Conservation (phyloP, 1,284 basidiomycete genomes). For the Bjerkandera adusta region DNA sequence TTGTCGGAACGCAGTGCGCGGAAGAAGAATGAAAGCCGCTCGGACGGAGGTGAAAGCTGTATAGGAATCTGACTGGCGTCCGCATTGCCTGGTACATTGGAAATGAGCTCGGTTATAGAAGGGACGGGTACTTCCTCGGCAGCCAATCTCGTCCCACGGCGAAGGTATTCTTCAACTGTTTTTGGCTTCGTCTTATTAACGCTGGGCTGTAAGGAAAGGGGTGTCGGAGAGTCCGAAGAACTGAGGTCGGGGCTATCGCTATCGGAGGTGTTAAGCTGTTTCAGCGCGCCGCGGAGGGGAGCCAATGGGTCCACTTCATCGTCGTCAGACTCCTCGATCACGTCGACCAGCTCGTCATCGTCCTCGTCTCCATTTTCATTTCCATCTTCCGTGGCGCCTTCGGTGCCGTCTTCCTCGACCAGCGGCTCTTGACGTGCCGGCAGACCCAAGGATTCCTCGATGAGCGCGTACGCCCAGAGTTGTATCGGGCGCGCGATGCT, state of each 20-base stretch:
- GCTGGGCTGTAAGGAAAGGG: no score
- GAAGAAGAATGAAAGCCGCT: slow-evolving; percentile 59
- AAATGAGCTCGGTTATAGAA: slow-evolving; percentile 45
- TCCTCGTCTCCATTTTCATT: slow-evolving; percentile 38
- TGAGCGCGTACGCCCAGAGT: slow-evolving; percentile 64
- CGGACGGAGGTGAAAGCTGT: slow-evolving; percentile 46
- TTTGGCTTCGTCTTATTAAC: slow-evolving; percentile 29
- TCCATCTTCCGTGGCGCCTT: slow-evolving; percentile 14
- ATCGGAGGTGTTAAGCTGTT: slow-evolving; percentile 46
- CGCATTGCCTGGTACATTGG: slow-evolving; percentile 31
- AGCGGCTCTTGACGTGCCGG: slow-evolving; percentile 33
- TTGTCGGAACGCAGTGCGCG: slow-evolving; percentile 55
- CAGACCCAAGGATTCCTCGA: slow-evolving; percentile 66
- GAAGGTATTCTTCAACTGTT: slow-evolving; percentile 64
- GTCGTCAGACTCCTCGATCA: slow-evolving; percentile 47
- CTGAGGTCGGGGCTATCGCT: slow-evolving; percentile 15
- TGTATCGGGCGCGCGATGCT: slow-evolving; percentile 63
- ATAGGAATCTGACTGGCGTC: slow-evolving; percentile 22
- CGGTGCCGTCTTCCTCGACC: slow-evolving; percentile 23
- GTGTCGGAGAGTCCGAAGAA: no score
- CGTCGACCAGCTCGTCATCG: slow-evolving; percentile 57
- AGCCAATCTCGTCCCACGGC: slow-evolving; percentile 67
- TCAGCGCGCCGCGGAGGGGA: slow-evolving; percentile 65
- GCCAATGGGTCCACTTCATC: slow-evolving; percentile 57
- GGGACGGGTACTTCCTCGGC: slow-evolving; percentile 54